phyloP scores from a whole-genome alignment of 2,329 filamentous ascomycete species.

The Pseudofabraea citricarpa region DNA sequence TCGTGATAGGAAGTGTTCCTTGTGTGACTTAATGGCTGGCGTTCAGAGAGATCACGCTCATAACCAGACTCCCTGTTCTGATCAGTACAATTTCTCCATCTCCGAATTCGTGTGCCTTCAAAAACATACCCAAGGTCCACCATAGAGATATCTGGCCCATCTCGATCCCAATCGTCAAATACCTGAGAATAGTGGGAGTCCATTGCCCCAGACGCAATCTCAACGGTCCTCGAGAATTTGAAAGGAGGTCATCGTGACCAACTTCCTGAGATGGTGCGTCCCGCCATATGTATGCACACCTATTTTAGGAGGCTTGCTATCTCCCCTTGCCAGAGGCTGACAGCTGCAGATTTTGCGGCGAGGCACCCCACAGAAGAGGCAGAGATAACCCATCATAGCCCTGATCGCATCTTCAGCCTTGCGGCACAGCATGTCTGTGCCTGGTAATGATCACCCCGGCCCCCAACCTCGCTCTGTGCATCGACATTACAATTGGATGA shows the following conservation, averaged over 20 bases:
- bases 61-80: neutral
- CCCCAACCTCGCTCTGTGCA: neutral
- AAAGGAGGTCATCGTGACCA: no score
- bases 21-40: neutral
- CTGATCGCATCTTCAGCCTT: neutral
- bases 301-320: neutral
- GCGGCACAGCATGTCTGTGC: neutral
- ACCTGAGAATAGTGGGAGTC: conserved; percentile 8
- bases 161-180: conserved; percentile 9
- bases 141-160: conserved; percentile 9
- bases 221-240: no score
- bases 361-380: neutral
- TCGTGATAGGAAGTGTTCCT: conserved; percentile 2
- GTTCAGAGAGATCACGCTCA: conserved; percentile 1
- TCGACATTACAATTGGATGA: neutral
- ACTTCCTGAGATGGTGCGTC: no score
- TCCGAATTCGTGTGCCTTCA: no score
- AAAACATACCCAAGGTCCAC: conserved; percentile 7
- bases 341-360: neutral
- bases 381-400: neutral
- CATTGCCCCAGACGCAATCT: no score
- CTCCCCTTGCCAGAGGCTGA: neutral
- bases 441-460: neutral
- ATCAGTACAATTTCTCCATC: neutral
- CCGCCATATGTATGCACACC: neutral